Conservation (phyloP, 2,329 filamentous ascomycete genomes). For the Diplodia sapinea region DNA sequence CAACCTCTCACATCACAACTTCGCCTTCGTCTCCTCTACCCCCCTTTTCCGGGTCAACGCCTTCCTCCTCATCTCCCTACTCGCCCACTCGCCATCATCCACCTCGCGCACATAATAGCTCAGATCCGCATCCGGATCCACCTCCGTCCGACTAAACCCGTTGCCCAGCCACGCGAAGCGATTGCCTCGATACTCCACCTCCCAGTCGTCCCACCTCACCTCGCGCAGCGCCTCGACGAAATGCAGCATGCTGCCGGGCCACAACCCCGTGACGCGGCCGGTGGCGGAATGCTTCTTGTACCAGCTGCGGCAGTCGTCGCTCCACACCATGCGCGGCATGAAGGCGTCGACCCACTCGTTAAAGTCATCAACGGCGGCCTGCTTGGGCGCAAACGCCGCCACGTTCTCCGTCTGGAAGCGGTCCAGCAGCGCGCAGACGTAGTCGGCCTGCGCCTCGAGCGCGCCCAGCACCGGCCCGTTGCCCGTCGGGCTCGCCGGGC, state of each 20-base stretch:
- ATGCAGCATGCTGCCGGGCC: conserved; percentile 47
- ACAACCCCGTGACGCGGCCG: conserved; percentile 48
- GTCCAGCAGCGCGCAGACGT: conserved; percentile 56
- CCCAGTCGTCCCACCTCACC: conserved; percentile 51
- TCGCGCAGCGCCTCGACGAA: conserved; percentile 48
- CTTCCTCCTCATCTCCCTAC: conserved; percentile 7
- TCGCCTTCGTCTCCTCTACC: not conserved
- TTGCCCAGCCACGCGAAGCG: conserved; percentile 52
- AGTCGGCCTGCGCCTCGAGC: conserved; percentile 49
- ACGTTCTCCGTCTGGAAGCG: conserved; percentile 58
- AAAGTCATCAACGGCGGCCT: conserved; percentile 58
- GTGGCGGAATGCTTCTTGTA: conserved; percentile 52
- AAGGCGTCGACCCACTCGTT: conserved; percentile 52
- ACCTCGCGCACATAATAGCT: conserved; percentile 45
- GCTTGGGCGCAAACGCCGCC: conserved; percentile 52
- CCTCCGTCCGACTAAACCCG: conserved; percentile 50
- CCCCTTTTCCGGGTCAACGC: not conserved
- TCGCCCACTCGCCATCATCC: conserved; percentile 41
- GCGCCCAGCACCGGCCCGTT: conserved; percentile 51
- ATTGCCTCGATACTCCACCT: conserved; percentile 50
- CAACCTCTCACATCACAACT: not conserved
- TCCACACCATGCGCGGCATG: conserved; percentile 43
- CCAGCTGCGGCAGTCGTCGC: conserved; percentile 45
- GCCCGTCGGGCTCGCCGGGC: conserved; percentile 48
- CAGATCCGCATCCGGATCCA: conserved; percentile 46